Evolutionary conservation across 2,329 filamentous ascomycete species (phyloP), one percentile per base, ranked within the genome.

Genomic region (Botryosphaeria agaves): DNA sequence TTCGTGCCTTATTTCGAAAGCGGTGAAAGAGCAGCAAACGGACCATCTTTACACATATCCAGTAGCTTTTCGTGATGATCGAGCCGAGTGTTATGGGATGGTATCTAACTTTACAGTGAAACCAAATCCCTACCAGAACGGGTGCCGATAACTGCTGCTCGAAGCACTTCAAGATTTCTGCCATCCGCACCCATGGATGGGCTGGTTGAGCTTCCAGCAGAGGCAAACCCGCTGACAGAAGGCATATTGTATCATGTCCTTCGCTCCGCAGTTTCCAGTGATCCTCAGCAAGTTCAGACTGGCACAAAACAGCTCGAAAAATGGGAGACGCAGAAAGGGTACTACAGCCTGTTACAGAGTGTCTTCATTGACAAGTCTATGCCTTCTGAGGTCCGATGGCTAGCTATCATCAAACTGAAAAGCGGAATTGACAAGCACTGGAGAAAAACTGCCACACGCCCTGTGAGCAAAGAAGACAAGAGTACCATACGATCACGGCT

Each of bases 381-480:
- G 1, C 79, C 82, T 1, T 56, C 71, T 34, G 76, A 91, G 44
- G 69, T 87, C 31, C 79, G 89, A 36, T 84, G 92, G 46, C 73
- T 94, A 7, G 80, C 87, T 32, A 72, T 95, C 34, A 93, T 95
- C 41, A 81, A 93, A 49, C 66, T 98, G 32, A 95, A 95, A 52
- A 94, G 95, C 52, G 89, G 85, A 32, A 85, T 95, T 53, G 87
- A 95, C 50, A 84, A 78, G 49, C 83, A 84, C 53, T 98, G 89
- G 89, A 70, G 89, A 47, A 82, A 66, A 48, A 80, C 79, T 19
- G 72, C 81, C 29, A 69, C 78, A 33, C 71, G 66, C 54, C 65
- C 69, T 5, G 66, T 77, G 5, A 55, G 52, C 28, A 69, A 70
- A 35, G 69, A 77, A 14, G 81, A 93, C 48, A 94, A 89, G 53